Evolutionary conservation across 1,139 yeast species (phyloP).

Genomic region (Ashbya aceris): DNA sequence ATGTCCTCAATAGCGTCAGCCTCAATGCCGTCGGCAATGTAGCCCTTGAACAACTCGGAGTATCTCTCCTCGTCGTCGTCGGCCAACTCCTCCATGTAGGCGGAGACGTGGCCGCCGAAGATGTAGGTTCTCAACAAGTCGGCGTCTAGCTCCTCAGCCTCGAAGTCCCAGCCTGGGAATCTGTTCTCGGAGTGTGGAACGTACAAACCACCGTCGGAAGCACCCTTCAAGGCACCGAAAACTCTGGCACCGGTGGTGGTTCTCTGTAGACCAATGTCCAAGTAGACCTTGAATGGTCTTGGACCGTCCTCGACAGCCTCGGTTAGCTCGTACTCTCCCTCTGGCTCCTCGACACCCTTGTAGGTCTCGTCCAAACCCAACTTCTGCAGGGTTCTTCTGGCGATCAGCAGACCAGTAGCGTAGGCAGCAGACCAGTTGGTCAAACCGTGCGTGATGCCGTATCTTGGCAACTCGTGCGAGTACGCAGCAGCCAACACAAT

Average conservation of each 20-base stretch:
- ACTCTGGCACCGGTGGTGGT: slow-evolving; percentile 99
- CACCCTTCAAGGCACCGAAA: slow-evolving; percentile 99
- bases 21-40: slow-evolving; percentile 95
- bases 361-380: slow-evolving; percentile 97
- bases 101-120: slow-evolving; percentile 99
- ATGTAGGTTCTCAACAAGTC: slow-evolving; percentile 98
- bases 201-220: slow-evolving; percentile 99
- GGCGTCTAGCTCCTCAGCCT: slow-evolving; percentile 95
- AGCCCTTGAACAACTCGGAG: slow-evolving; percentile 92
- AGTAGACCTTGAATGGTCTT: slow-evolving; percentile 99
- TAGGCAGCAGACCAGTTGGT: slow-evolving; percentile 99
- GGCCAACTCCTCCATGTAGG: slow-evolving; percentile 99
- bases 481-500: slow-evolving; percentile 95
- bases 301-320: slow-evolving; percentile 99
- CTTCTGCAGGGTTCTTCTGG: slow-evolving; percentile 98
- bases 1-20: slow-evolving; percentile 95
- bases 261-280: slow-evolving; percentile 99
- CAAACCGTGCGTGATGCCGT: slow-evolving; percentile 97
- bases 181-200: slow-evolving; percentile 99
- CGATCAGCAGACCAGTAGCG: slow-evolving; percentile 97
- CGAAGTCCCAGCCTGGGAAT: slow-evolving; percentile 99
- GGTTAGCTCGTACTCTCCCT: slow-evolving; percentile 97
- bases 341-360: slow-evolving; percentile 98
- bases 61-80: slow-evolving; percentile 99
- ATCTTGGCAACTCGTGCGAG: slow-evolving; percentile 96